A percentile compares a stretch with the other conserved stretches of the same genome.
phyloP scores from a whole-genome alignment of 257 asterid genomes.

The Penstemon newberryi region DNA sequence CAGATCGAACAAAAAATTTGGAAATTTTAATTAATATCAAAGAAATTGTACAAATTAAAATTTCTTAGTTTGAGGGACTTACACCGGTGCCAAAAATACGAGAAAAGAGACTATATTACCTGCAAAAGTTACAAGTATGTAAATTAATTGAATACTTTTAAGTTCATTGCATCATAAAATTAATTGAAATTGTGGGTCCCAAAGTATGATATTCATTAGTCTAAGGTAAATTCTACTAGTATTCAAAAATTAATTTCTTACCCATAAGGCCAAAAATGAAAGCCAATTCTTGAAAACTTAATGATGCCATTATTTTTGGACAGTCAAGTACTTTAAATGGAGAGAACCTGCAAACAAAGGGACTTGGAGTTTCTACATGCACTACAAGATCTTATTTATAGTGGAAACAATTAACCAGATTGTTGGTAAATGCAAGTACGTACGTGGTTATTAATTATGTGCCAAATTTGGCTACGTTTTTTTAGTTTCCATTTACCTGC shows the following conservation, averaged over 20 bases:
- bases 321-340: constrained; percentile 22
- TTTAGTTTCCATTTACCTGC: no score
- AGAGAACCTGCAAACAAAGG: constrained; percentile 13
- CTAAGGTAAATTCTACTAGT: not conserved
- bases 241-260: constrained; percentile 20
- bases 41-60: not conserved
- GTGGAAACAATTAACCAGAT: not conserved
- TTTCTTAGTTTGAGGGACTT: constrained; percentile 29
- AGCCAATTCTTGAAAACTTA: constrained; percentile 43
- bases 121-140: constrained; percentile 23
- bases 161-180: not conserved
- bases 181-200: not conserved
- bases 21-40: not conserved
- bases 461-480: no score
- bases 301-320: constrained; percentile 31
- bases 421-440: not conserved
- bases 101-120: constrained; percentile 63
- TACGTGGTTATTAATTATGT: no score
- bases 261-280: constrained; percentile 63
- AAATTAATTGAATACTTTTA: not conserved
- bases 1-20: not conserved
- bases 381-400: not conserved
- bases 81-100: constrained; percentile 70
- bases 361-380: constrained; percentile 11
- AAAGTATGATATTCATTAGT: no score